Conservation (phyloP, 202 grass and related monocot genomes). For the Elaeis oleifera region DNA sequence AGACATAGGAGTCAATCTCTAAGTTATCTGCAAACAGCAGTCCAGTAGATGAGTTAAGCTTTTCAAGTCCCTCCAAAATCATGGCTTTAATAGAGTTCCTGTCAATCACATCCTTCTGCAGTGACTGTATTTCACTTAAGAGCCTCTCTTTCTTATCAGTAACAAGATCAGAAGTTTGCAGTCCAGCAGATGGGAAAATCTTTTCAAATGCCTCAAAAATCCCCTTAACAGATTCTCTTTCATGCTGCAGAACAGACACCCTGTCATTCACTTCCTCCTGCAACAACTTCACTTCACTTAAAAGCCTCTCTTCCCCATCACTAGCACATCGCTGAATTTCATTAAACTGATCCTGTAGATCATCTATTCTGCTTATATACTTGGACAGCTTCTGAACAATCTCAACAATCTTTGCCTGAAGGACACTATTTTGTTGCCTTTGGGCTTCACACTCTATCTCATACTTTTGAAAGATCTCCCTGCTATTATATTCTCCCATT, state of each 20-base stretch:
- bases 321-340: slow-evolving; percentile 43
- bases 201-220: not conserved
- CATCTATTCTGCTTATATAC: slow-evolving; percentile 47
- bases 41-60: slow-evolving; percentile 33
- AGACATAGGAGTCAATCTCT: slow-evolving; percentile 29
- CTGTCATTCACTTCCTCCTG: slow-evolving; percentile 47
- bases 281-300: slow-evolving; percentile 52
- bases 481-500: slow-evolving; percentile 20
- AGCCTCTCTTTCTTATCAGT: too few relatives aligned
- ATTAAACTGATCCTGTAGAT: slow-evolving; percentile 46
- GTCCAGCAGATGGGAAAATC: too few relatives aligned
- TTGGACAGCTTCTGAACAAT: slow-evolving; percentile 47
- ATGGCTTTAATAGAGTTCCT: not conserved
- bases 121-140: too few relatives aligned
- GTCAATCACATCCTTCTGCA: too few relatives aligned
- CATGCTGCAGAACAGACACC: too few relatives aligned
- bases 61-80: slow-evolving; percentile 37
- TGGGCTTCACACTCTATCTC: slow-evolving; percentile 39
- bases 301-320: slow-evolving; percentile 37
- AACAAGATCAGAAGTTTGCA: too few relatives aligned
- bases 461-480: slow-evolving; percentile 33
- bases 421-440: slow-evolving; percentile 28
- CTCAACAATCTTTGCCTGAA: slow-evolving; percentile 58
- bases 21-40: slow-evolving; percentile 22
- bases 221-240: slow-evolving; percentile 26